phyloP scores from a whole-genome alignment of 352 stramenopile species.

The Thalassiosira exigua region DNA sequence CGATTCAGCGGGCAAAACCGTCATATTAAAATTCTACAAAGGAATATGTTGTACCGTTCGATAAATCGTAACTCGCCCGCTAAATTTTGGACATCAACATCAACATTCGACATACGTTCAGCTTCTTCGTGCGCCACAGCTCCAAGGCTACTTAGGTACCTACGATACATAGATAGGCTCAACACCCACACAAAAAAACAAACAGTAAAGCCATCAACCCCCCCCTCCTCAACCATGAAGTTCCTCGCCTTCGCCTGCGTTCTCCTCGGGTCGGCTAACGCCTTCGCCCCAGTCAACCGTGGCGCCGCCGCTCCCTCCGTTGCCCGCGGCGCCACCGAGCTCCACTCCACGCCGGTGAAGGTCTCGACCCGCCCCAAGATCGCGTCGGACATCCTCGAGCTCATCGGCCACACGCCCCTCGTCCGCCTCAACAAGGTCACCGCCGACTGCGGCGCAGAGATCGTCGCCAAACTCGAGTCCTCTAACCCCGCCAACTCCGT shows the following conservation, averaged over 20 bases:
- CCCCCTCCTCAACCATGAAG: constrained; percentile 32
- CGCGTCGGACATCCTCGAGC: constrained; percentile 92
- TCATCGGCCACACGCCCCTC: constrained; percentile 94
- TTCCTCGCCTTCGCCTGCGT: constrained; percentile 9
- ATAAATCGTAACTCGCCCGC: too few species aligned
- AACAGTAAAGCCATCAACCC: too few species aligned
- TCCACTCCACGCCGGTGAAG: constrained; percentile 9
- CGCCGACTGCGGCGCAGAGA: constrained; percentile 68
- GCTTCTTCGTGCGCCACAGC: too few species aligned
- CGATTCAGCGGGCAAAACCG: too few species aligned
- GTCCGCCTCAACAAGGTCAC: constrained; percentile 87
- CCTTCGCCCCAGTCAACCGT: constrained; percentile 11
- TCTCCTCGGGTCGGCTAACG: constrained; percentile 22
- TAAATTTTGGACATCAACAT: too few species aligned
- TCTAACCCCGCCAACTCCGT: constrained; percentile 92
- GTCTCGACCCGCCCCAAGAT: constrained; percentile 81
- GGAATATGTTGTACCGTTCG: too few species aligned
- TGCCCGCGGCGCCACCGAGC: not conserved
- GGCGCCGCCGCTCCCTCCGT: not conserved
- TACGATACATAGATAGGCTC: too few species aligned
- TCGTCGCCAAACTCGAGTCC: constrained; percentile 84
- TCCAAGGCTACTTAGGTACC: too few species aligned
- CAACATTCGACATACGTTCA: too few species aligned
- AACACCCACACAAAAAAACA: too few species aligned
- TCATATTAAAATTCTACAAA: too few species aligned